Evolutionary conservation across 2,329 filamentous ascomycete species (phyloP).

Genomic region (Mycosphaerella sp.): DNA sequence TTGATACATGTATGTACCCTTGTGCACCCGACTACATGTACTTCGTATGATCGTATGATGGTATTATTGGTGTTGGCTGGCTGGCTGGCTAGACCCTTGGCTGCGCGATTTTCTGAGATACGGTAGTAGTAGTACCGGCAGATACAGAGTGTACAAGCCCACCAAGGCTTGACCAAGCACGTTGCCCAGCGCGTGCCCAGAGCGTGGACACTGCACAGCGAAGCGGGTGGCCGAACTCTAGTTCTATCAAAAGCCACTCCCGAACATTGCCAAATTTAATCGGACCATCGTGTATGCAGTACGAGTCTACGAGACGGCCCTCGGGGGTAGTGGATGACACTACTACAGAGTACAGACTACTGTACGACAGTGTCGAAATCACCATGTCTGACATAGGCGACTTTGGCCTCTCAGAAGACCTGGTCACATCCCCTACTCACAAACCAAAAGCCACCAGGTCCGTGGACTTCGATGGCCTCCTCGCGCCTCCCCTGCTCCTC

Average conservation of each 20-base stretch:
- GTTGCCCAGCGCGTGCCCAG: slow-evolving; percentile 8
- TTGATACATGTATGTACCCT: too few relatives aligned
- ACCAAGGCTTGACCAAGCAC: neutral
- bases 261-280: neutral
- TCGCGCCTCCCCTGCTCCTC: slow-evolving; percentile 63
- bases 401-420: slow-evolving; percentile 48
- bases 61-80: neutral
- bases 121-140: neutral
- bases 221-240: slow-evolving; percentile 1
- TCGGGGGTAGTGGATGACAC: too few relatives aligned
- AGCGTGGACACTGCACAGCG: neutral
- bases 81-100: neutral
- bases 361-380: neutral
- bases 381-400: slow-evolving; percentile 10
- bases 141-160: neutral
- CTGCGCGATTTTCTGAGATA: too few relatives aligned
- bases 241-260: neutral
- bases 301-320: too few relatives aligned
- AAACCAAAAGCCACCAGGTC: slow-evolving; percentile 48
- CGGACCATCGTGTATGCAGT: too few relatives aligned
- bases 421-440: slow-evolving; percentile 49
- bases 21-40: too few relatives aligned
- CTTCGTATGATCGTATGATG: too few relatives aligned
- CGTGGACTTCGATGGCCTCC: slow-evolving; percentile 65
- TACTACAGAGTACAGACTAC: too few relatives aligned